These are phyloP conservation scores for Zygosaccharomyces gambellarensis DNA, from an alignment of 805 yeast species.

Conservation along the genomic window DNA sequence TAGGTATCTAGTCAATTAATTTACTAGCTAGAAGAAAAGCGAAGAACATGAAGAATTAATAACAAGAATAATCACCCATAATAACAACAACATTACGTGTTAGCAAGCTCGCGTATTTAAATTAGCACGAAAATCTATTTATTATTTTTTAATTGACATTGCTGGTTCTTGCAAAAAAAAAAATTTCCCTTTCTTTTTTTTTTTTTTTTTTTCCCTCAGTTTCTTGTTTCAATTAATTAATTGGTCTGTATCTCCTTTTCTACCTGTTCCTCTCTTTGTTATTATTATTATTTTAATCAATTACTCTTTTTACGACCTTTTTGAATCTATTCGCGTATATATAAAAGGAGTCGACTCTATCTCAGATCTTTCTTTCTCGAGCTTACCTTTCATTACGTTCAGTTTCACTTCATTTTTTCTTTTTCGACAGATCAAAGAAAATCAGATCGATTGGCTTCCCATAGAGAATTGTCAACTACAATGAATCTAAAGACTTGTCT, in stretches of 20 bases:
- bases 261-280: background rate
- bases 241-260: background rate
- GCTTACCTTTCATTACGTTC: background rate
- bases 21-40: too few species aligned
- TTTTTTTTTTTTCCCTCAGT: background rate
- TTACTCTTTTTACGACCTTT: background rate
- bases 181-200: background rate
- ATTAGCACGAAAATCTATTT: slow-evolving; percentile 2
- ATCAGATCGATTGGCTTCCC: background rate
- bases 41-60: background rate
- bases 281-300: background rate
- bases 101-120: slow-evolving; percentile 4
- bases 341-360: background rate
- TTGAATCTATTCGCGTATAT: background rate
- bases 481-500: slow-evolving; percentile 57
- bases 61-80: background rate
- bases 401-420: background rate
- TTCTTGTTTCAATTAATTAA: background rate
- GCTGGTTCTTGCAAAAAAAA: background rate
- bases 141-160: background rate
- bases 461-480: background rate
- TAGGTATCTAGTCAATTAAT: too few species aligned
- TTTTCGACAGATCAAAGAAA: background rate
- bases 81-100: background rate
- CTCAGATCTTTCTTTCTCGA: background rate